Evolutionary conservation across 805 yeast species (phyloP), one percentile per base, ranked within the genome.

Genomic region (Saccharomycopsis selenospora): DNA sequence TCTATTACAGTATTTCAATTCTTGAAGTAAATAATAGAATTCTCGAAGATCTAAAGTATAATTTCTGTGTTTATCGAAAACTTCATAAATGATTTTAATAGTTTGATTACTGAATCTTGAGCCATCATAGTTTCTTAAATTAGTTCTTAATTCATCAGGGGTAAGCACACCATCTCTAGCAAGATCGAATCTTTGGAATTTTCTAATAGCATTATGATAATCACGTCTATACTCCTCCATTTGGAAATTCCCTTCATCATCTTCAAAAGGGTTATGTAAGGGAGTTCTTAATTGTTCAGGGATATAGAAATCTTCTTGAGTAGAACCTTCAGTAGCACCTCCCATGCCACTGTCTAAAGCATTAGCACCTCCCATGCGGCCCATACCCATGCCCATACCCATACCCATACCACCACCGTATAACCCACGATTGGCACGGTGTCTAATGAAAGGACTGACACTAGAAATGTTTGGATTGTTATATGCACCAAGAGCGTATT

Each of bases 11-110:
- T 82, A 82, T 18, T 77, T 67, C 40, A 82, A 65, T 55, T 82
- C 80, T 57, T 80, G 77, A 86, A 87, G 80, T 47, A 82, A 65
- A 51, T 79, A 78, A 46, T 75, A 76, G 57, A 82, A 82, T 62
- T 82, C 89, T 43, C 72, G 77, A 54, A 77, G 79, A 42, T 72
- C 70, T 11, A 75, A 64, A 2, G 71, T 62, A 6, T 72, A 67
- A 23, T 68, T 68, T n/a, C 66, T 64, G 51, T 72, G 71, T 43
- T 73, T 71, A 55, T 80, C 80, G 60, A 82, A 82, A 57, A 82
- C 63, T 58, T 75, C 72, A 51, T 81, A 75, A 83, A 82, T 80
- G 29, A 82, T 64, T 45, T 68, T 60, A 33, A 82, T 75, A 1
- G 89, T 81, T 22, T 77, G 72, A 14, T 75, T 70, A 55, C 77